Conservation (phyloP, 495 filamentous ascomycete genomes). For the Tuber indicum region DNA sequence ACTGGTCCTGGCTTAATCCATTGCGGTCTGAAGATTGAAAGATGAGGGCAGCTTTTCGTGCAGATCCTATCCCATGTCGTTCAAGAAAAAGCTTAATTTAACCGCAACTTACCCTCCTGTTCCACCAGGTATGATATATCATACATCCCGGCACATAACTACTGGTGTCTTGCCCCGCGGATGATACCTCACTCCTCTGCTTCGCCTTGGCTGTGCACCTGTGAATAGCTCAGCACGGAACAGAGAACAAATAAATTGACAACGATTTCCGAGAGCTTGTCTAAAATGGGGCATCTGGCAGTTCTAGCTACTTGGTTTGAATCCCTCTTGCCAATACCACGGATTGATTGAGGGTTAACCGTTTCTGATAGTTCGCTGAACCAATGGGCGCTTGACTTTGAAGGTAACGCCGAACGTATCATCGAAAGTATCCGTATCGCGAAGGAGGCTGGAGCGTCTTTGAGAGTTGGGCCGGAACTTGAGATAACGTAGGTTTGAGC, state of each 20-base stretch:
- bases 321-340: slow-evolving; percentile 23
- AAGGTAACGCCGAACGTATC: slow-evolving; percentile 69
- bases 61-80: not conserved
- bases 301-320: slow-evolving; percentile 51
- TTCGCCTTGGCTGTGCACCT: not conserved
- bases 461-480: slow-evolving; percentile 71
- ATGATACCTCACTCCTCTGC: not conserved
- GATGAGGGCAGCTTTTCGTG: not conserved
- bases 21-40: not conserved
- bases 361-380: slow-evolving; percentile 45
- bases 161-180: not conserved
- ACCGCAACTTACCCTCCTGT: not conserved
- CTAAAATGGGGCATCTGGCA: slow-evolving; percentile 45
- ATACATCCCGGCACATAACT: not conserved
- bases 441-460: slow-evolving; percentile 61
- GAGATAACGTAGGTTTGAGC: slow-evolving; percentile 49
- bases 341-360: not conserved
- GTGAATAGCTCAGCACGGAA: not conserved
- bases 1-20: not conserved
- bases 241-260: not conserved
- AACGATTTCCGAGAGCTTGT: not conserved
- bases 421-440: slow-evolving; percentile 66
- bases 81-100: not conserved
- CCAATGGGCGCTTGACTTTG: slow-evolving; percentile 69
- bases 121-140: not conserved